phyloP scores from a whole-genome alignment of 2,329 filamentous ascomycete species.

The Curvularia hawaiiensis region DNA sequence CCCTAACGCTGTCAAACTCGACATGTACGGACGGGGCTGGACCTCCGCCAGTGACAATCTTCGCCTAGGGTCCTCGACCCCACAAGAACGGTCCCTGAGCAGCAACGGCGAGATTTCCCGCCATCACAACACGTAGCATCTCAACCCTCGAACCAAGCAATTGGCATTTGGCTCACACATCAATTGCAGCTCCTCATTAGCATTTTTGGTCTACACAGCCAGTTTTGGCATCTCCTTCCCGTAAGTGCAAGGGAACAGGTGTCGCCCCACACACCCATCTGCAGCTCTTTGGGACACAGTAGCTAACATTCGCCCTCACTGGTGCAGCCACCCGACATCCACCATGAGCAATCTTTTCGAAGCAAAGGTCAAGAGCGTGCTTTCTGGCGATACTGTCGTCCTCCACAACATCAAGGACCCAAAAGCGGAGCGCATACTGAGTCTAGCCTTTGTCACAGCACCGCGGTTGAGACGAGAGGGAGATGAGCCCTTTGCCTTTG shows the following conservation, averaged over 20 bases:
- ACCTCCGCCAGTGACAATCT: slow-evolving; percentile 13
- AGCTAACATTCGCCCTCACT: slow-evolving; percentile 28
- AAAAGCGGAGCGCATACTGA: slow-evolving; percentile 81
- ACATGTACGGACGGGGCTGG: not conserved
- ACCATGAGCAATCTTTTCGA: slow-evolving; percentile 45
- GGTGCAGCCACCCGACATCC: slow-evolving; percentile 21
- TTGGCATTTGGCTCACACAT: slow-evolving; percentile 8
- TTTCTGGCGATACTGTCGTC: slow-evolving; percentile 91
- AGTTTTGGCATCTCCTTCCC: slow-evolving; percentile 14
- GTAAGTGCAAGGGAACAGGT: slow-evolving; percentile 9
- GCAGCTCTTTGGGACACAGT: slow-evolving; percentile 31
- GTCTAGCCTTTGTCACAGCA: slow-evolving; percentile 89
- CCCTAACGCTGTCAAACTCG: not conserved
- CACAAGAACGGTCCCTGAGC: slow-evolving; percentile 18
- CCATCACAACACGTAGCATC: slow-evolving; percentile 21
- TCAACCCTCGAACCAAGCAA: slow-evolving; percentile 7
- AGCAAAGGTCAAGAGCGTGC: slow-evolving; percentile 80
- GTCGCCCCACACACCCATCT: slow-evolving; percentile 12
- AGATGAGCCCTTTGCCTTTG: slow-evolving; percentile 91
- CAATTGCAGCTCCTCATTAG: slow-evolving; percentile 14
- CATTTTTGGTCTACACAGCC: slow-evolving; percentile 1
- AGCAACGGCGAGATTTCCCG: slow-evolving; percentile 18
- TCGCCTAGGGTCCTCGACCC: slow-evolving; percentile 21
- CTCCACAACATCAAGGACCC: slow-evolving; percentile 82
- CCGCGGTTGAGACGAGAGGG: slow-evolving; percentile 86